Conservation (phyloP, 129 eudicot species). For the Deinandra increscens region DNA sequence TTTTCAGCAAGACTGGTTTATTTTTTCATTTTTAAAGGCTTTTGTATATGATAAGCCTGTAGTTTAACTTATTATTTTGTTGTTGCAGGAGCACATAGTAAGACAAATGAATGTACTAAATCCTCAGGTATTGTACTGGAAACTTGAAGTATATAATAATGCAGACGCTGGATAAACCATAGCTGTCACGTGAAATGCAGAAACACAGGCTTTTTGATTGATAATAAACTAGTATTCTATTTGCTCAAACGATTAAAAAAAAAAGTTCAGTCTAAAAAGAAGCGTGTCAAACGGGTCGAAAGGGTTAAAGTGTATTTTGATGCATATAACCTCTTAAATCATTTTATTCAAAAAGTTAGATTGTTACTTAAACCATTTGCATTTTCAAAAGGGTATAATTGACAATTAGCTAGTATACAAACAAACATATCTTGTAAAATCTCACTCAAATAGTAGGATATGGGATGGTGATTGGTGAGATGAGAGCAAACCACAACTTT, state of each 20-base stretch:
- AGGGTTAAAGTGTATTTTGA: background rate
- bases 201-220: conserved; percentile 1
- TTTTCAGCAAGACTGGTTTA: background rate
- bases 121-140: conserved; percentile 69
- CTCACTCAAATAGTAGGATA: too few relatives aligned
- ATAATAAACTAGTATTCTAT: background rate
- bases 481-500: too few relatives aligned
- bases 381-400: too few relatives aligned
- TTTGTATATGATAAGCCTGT: background rate
- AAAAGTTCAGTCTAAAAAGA: background rate
- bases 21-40: background rate
- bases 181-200: background rate
- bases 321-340: background rate
- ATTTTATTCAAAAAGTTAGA: background rate
- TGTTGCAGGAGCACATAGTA: conserved; percentile 56
- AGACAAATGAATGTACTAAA: conserved; percentile 58
- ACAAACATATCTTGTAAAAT: too few relatives aligned
- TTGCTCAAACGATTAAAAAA: background rate
- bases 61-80: conserved; percentile 17
- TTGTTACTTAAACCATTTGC: background rate
- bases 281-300: background rate
- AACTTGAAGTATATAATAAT: conserved; percentile 5
- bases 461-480: too few relatives aligned
- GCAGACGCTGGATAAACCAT: background rate
- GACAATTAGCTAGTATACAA: too few relatives aligned